Base-by-base conservation (phyloP, 495 filamentous ascomycete genomes). In the Annulohypoxylon maeteangense region DNA sequence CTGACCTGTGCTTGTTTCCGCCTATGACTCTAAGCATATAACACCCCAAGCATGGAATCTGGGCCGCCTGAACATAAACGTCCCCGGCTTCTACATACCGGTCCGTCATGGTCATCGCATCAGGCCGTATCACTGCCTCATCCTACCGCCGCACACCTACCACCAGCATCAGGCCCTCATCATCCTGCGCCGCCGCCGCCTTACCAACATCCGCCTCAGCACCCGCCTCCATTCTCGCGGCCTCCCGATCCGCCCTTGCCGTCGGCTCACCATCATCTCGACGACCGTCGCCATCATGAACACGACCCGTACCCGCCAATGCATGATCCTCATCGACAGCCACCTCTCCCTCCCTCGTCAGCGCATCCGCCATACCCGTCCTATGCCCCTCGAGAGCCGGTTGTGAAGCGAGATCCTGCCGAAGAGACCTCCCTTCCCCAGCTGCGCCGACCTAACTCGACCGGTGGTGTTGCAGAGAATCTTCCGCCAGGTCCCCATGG, bases 241-340 rank as follows among this genome's bases (percentile, higher is more conserved):
- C 81, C 79, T 45, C 68, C 74, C 66, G 79, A 80, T 55, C 78
- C 80, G 58, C 75, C 75, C 59, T 75, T 77, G 51, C 67, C 75
- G 47, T 48, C 73, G 55, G 71, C 70, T 62, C 77, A 78, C 47
- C 76, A 78, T 63, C 78, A 81, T 65, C 62, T 79, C 66, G 79
- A 82, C 71, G 83, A 85, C 75, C 83, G 81, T 67, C 80, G 81
- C 50, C 82, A 84, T 65, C 82, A 83, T 83, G 83, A 85, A 59
- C 78, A 79, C 66, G 83, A 83, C 36, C 76, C 76, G 51, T 84
- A 76, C 67, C 82, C 82, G 64, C 80, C 80, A 65, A 86, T 86
- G 78, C 82, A 84, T 74, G 81, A 85, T 75, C 79, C 78, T 60
- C 77, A 82, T 64, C 82, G 82, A 72, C 82, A 78, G 74, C 82